Base-by-base conservation (phyloP, 805 yeast genomes). In the Barnettozyma wickerhamii region DNA sequence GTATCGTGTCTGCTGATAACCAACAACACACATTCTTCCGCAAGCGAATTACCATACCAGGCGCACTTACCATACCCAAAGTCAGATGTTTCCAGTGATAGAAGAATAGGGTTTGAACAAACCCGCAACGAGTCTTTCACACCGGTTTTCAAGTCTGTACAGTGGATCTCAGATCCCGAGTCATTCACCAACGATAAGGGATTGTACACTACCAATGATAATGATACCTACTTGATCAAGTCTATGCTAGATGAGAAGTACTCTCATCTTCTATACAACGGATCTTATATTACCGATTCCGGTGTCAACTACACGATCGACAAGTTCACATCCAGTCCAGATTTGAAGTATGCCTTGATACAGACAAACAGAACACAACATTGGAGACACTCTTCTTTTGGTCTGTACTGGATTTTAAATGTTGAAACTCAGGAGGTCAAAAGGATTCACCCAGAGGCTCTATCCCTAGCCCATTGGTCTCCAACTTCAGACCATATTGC, bases 401-500 rank as follows among this genome's bases (percentile, higher is more conserved):
- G 71, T 3, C 46, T 68, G 2, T 71, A 66, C 46, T 73, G 72
- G 68, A 53, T 71, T 7, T 59, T 68, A 38, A 62, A 70, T 40
- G 59, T 67, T 28, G 52, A 48, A 2, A 43, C 51, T 2, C 38
- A 48, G 17, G 35, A 35, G 4, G 49, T 69, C 15, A 41, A 47
- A 3, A 45, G 38, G 17, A 53, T 65, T 19, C 45, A 61, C 19
- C 58, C 58, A 19, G 59, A 59, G 23, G 53, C 59, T 30, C 50
- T 71, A 0, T 58, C 81, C 0, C 46, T 75, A 20, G 85, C 87
- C 0, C 57, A 67, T 38, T 87, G 93, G 84, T 74, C 93, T 4
- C 95, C 96, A 26, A 70, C 75, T 18, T 87, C 95, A 0, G 56
- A 63, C 7, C 64, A 71, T 32, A 61, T 88, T 37, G 82, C 91